phyloP scores from a whole-genome alignment of 805 yeast species.

The Lipomyces lipofer region DNA sequence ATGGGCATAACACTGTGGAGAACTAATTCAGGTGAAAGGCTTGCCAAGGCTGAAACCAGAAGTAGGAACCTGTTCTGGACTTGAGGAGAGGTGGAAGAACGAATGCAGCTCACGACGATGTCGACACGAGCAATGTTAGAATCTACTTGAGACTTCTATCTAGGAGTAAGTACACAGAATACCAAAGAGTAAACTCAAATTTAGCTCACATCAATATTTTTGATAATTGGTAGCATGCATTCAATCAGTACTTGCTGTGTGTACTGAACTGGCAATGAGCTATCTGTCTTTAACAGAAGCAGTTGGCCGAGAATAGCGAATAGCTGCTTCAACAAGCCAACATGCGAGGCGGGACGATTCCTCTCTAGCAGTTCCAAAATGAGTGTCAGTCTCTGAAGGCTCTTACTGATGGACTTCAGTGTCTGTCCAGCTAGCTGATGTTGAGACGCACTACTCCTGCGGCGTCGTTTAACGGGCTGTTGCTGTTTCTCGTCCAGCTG shows the following conservation, averaged over 20 bases:
- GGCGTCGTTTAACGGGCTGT: conserved; percentile 66
- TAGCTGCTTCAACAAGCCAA: conserved; percentile 37
- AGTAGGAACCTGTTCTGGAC: conserved; percentile 85
- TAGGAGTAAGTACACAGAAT: neutral
- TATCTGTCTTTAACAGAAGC: conserved; percentile 76
- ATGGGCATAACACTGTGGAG: conserved; percentile 99
- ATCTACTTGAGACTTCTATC: conserved; percentile 45
- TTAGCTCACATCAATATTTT: conserved; percentile 38
- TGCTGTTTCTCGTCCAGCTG: neutral
- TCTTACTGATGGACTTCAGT: conserved; percentile 4
- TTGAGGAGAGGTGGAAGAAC: conserved; percentile 88
- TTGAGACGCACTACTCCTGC: conserved; percentile 64
- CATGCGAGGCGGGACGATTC: conserved; percentile 36
- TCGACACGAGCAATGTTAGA: conserved; percentile 79
- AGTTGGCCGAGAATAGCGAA: conserved; percentile 45
- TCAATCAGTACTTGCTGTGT: conserved; percentile 88
- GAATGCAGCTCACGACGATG: conserved; percentile 83
- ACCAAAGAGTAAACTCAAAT: conserved; percentile 35
- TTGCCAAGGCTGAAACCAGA: conserved; percentile 83
- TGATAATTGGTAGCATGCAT: conserved; percentile 73
- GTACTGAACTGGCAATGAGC: conserved; percentile 85
- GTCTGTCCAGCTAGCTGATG: conserved; percentile 51
- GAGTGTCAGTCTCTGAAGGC: conserved; percentile 62
- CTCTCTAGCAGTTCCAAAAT: conserved; percentile 77
- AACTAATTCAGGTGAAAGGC: conserved; percentile 85